Percentiles rank a stretch among this genome's conserved stretches.
These are phyloP conservation scores for Ceratobasidium sp. DNA, from an alignment of 1,284 basidiomycete species.

Conservation along the genomic window DNA sequence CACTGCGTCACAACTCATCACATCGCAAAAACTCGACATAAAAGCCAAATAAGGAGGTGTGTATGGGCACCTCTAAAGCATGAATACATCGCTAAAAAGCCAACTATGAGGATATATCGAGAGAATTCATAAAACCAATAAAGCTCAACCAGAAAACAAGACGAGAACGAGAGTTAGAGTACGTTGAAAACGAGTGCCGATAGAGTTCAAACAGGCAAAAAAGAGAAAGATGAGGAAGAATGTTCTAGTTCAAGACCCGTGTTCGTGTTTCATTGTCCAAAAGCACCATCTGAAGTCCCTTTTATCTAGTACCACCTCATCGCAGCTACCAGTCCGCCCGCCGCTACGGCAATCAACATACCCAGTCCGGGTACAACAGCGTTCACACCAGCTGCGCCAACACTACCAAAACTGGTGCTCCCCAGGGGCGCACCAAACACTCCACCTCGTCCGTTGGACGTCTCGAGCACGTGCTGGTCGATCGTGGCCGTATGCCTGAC, in stretches of 20 bases:
- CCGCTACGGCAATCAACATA: constrained; percentile 1
- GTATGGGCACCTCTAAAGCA: constrained; percentile 10
- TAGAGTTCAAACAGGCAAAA: neutral
- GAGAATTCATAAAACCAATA: neutral
- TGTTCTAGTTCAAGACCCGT: constrained; percentile 5
- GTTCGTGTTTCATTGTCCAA: constrained; percentile 22
- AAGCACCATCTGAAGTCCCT: neutral
- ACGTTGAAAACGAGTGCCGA: neutral
- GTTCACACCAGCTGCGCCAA: neutral
- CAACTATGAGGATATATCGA: no score
- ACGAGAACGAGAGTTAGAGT: neutral
- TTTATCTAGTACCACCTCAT: neutral
- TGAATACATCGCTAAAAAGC: neutral
- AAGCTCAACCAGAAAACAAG: neutral
- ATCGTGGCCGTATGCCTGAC: constrained; percentile 53
- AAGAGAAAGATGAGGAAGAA: neutral
- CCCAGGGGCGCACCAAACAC: neutral
- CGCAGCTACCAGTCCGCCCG: constrained; percentile 4
- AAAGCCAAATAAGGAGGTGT: neutral
- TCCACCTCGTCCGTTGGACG: constrained; percentile 58
- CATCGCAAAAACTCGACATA: no score
- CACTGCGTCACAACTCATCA: no score
- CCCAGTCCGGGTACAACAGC: constrained; percentile 8
- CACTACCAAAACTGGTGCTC: constrained; percentile 40
- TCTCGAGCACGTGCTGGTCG: constrained; percentile 55